These are phyloP conservation scores for Leishmania amazonensis DNA, from an alignment of 208 protist genomes.

Conservation along the genomic window DNA sequence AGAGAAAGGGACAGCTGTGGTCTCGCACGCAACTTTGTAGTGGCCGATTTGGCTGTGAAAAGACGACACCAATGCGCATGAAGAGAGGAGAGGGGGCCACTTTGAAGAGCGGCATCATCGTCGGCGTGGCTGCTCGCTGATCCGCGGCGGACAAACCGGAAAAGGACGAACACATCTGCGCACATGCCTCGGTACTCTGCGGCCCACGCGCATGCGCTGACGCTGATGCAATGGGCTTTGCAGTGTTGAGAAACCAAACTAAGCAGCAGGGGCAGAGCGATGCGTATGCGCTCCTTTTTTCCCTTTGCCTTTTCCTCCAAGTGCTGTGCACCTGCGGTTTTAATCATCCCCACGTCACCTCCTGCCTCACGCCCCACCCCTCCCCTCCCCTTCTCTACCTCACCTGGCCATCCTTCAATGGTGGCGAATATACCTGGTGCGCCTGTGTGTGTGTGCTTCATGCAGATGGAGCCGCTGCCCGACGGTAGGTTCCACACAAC, in stretches of 20 bases:
- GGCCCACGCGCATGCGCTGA: background rate
- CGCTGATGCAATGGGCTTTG: background rate
- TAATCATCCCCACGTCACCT: background rate
- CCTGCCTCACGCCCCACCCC: background rate
- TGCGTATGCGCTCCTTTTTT: background rate
- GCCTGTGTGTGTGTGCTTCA: background rate
- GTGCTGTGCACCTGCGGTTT: background rate
- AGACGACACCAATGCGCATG: background rate
- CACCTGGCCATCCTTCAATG: background rate
- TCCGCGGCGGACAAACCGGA: background rate
- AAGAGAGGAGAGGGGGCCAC: background rate
- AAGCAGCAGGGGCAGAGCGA: background rate
- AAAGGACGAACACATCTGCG: background rate
- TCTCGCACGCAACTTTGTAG: background rate
- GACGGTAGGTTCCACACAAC: background rate
- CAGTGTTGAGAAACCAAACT: background rate
- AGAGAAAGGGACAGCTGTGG: background rate
- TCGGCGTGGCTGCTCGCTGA: background rate
- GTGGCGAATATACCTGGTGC: background rate
- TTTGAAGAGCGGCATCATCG: background rate
- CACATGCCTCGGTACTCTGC: background rate
- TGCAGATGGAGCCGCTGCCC: background rate
- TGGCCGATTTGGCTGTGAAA: background rate
- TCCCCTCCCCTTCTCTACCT: background rate
- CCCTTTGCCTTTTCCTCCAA: background rate